These are phyloP conservation scores for Diaporthe helianthi DNA, from an alignment of 2,329 filamentous ascomycete genomes.

Conservation along the genomic window DNA sequence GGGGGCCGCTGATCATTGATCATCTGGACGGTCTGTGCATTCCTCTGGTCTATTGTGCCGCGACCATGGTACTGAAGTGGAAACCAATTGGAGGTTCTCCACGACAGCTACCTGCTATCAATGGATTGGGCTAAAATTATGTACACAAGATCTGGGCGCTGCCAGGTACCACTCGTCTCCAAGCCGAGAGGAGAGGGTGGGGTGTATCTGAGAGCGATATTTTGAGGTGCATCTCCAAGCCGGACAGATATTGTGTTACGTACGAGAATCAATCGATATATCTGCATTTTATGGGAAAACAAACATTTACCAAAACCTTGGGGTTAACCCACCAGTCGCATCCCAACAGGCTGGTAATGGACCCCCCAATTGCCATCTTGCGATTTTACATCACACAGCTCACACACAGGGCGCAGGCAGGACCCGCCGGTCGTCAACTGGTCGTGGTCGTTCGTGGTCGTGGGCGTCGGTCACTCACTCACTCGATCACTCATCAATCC, in stretches of 20 bases:
- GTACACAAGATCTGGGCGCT: background rate
- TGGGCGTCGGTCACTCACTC: background rate
- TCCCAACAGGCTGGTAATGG: conserved; percentile 20
- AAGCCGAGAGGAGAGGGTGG: background rate
- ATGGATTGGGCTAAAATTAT: background rate
- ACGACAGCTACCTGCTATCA: background rate
- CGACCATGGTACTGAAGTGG: background rate
- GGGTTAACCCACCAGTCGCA: conserved; percentile 25
- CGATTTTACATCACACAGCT: conserved; percentile 1
- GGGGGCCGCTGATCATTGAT: conserved; percentile 21
- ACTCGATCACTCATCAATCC: background rate
- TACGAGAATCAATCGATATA: background rate
- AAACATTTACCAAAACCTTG: conserved; percentile 18
- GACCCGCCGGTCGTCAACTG: background rate
- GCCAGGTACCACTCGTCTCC: conserved; percentile 8
- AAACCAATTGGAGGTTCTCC: conserved; percentile 8
- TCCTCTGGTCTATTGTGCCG: conserved; percentile 17
- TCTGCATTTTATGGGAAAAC: background rate
- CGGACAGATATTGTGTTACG: background rate
- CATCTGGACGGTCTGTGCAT: conserved; percentile 24
- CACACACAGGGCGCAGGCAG: background rate
- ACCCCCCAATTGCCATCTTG: background rate
- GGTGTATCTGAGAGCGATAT: background rate
- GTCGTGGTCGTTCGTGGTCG: too few species aligned
- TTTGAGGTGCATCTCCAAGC: background rate